A percentile compares a stretch with the other conserved stretches of the same genome.
Evolutionary conservation across 148 eudicot species (phyloP).

Genomic region (Gaultheria prostrata): DNA sequence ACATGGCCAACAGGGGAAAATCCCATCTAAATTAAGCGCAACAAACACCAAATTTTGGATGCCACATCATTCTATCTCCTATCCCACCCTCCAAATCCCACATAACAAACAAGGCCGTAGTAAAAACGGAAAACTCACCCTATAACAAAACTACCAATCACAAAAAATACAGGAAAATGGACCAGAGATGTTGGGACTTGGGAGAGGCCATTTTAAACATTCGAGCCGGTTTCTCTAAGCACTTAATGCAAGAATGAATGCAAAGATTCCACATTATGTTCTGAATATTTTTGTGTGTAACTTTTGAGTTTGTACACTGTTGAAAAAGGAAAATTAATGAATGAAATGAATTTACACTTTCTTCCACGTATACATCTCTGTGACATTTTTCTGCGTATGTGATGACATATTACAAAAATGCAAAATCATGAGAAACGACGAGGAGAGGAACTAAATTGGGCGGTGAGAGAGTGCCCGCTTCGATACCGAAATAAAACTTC

Average conservation of each 20-base stretch:
- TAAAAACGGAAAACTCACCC: too few relatives aligned
- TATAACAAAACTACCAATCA: too few relatives aligned
- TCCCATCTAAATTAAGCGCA: too few relatives aligned
- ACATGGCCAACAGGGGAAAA: too few relatives aligned
- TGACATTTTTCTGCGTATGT: background rate
- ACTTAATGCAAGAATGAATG: background rate
- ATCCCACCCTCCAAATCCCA: too few relatives aligned
- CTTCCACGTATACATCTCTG: background rate
- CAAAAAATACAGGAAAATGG: too few relatives aligned
- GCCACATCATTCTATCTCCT: too few relatives aligned
- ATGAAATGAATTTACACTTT: background rate
- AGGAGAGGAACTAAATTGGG: background rate
- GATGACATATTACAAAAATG: background rate
- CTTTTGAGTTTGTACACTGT: background rate
- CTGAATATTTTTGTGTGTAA: background rate
- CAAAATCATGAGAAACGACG: background rate
- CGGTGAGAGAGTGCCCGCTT: background rate
- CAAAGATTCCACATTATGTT: background rate
- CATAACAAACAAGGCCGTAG: too few relatives aligned
- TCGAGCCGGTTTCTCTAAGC: too few relatives aligned
- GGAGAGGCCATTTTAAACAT: too few relatives aligned
- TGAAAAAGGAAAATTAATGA: background rate
- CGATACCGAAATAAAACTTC: background rate
- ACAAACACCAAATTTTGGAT: too few relatives aligned
- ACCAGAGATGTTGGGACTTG: too few relatives aligned